A percentile compares a stretch with the other conserved stretches of the same genome.
Conservation (phyloP, 192 early-diverging fungal genomes). For the Radiomyces spectabilis region DNA sequence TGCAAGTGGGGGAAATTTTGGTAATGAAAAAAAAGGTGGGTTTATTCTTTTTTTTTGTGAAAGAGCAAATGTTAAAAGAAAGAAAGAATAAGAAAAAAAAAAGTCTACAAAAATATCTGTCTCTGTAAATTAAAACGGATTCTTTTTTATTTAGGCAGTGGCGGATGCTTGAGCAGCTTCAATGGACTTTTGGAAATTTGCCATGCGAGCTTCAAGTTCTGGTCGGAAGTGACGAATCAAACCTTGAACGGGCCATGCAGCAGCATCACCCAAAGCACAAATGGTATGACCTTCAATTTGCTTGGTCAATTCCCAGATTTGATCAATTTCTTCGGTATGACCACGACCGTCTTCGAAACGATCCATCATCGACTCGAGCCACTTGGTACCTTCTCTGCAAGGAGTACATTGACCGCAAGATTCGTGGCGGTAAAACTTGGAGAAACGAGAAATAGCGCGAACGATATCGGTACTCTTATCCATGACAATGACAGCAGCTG, state of each 20-base stretch:
- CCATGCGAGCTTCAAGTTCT: constrained; percentile 66
- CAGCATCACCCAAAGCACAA: constrained; percentile 97
- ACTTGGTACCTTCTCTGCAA: constrained; percentile 92
- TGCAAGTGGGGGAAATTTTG: no score
- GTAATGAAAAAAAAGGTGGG: no score
- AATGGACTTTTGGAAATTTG: constrained; percentile 25
- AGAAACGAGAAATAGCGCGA: constrained; percentile 82
- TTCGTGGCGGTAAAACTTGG: constrained; percentile 96
- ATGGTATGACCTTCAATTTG: constrained; percentile 99
- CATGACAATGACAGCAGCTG: constrained; percentile 97
- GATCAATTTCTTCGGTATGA: constrained; percentile 83
- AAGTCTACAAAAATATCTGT: neutral
- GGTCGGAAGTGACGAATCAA: constrained; percentile 92
- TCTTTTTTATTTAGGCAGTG: neutral
- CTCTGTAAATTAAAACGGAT: neutral
- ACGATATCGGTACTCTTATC: constrained; percentile 97
- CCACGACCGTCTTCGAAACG: constrained; percentile 88
- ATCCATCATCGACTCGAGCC: constrained; percentile 95
- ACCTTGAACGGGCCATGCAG: constrained; percentile 96
- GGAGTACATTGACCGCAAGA: constrained; percentile 99
- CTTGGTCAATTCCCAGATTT: constrained; percentile 89
- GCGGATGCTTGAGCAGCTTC: neutral
- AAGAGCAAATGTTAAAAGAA: neutral
- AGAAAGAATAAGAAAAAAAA: neutral
- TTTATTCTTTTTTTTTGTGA: no score